Conservation (phyloP, 2,329 filamentous ascomycete genomes). For the Botryosphaeria agaves region DNA sequence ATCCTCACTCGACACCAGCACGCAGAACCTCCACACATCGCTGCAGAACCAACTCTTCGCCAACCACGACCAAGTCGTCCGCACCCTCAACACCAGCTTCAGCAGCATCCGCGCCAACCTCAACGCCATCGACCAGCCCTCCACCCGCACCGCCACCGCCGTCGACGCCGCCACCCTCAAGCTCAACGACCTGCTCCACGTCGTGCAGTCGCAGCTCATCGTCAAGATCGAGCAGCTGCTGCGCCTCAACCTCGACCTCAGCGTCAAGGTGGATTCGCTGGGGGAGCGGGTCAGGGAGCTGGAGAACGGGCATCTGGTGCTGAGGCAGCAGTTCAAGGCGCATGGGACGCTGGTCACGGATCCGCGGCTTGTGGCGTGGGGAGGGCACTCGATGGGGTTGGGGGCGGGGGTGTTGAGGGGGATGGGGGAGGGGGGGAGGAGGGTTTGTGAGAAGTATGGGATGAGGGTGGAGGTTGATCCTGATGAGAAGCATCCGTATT, state of each 20-base stretch:
- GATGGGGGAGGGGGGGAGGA: no score
- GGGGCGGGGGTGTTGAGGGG: no score
- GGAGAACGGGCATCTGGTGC: no score
- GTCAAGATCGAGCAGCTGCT: not conserved
- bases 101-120: not conserved
- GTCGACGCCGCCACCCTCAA: not conserved
- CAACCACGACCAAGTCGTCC: not conserved
- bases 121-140: slow-evolving; percentile 1
- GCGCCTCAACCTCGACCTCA: not conserved
- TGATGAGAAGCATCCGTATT: no score
- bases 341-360: no score
- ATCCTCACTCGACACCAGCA: not conserved
- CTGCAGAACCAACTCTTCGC: not conserved
- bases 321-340: no score
- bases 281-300: not conserved
- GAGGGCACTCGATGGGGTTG: no score
- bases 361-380: no score
- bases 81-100: not conserved
- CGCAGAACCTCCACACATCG: not conserved
- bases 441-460: no score
- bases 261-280: not conserved
- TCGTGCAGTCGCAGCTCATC: not conserved
- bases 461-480: no score
- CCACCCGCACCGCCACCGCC: not conserved
- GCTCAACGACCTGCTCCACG: not conserved